These are phyloP conservation scores for Yamadazyma spencermartinsiae DNA, from an alignment of 1,139 yeast species.

Conservation along the genomic window DNA sequence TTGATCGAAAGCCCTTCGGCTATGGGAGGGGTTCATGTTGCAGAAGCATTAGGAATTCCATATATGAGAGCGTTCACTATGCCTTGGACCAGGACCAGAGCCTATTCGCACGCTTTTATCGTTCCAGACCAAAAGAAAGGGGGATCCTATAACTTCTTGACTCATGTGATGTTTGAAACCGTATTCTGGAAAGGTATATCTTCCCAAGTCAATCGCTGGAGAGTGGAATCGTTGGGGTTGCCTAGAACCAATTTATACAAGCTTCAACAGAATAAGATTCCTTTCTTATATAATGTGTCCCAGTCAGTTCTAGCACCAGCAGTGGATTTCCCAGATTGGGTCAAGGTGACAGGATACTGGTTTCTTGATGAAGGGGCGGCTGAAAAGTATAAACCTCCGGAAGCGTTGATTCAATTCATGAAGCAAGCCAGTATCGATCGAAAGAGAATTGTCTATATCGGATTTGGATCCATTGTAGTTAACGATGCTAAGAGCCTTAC, in stretches of 20 bases:
- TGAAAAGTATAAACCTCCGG: conserved; percentile 63
- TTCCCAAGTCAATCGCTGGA: conserved; percentile 87
- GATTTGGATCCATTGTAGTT: conserved; percentile 95
- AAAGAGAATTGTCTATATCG: conserved; percentile 82
- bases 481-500: conserved; percentile 78
- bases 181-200: conserved; percentile 93
- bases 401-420: conserved; percentile 60
- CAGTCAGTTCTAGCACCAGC: conserved; percentile 90
- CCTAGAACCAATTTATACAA: conserved; percentile 69
- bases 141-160: conserved; percentile 86
- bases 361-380: conserved; percentile 71
- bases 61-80: conserved; percentile 94
- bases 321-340: conserved; percentile 92
- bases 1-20: conserved; percentile 93
- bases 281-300: conserved; percentile 85
- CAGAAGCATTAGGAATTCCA: conserved; percentile 87
- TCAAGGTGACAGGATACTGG: conserved; percentile 95
- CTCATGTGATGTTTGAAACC: conserved; percentile 90
- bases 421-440: conserved; percentile 56
- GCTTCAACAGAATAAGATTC: conserved; percentile 76
- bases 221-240: conserved; percentile 63
- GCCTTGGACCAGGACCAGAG: conserved; percentile 97
- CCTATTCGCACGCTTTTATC: conserved; percentile 94
- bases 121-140: conserved; percentile 94
- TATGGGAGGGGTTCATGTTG: conserved; percentile 93